These are phyloP conservation scores for Solanum chmielewskii DNA, from an alignment of 257 asterid genomes.

Conservation along the genomic window DNA sequence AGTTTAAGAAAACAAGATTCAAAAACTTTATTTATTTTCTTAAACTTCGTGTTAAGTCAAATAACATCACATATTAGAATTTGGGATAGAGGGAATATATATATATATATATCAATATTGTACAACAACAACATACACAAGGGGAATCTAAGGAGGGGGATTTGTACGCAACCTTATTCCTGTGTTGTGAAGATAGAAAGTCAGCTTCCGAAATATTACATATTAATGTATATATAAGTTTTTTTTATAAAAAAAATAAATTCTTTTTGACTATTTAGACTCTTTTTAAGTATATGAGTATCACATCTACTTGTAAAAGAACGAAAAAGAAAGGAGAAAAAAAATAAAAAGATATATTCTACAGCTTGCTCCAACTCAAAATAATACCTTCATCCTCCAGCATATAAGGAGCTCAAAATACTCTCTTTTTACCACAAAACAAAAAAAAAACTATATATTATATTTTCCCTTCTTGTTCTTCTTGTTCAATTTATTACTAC, in stretches of 20 bases:
- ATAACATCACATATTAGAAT: neutral
- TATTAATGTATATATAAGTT: neutral
- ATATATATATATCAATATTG: too few relatives aligned
- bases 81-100: neutral
- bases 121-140: too few relatives aligned
- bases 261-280: neutral
- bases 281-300: neutral
- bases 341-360: conserved; percentile 8
- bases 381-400: conserved; percentile 10
- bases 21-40: neutral
- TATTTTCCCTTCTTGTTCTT: neutral
- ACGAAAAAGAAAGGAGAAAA: neutral
- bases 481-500: neutral
- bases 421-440: neutral
- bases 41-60: neutral
- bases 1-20: neutral
- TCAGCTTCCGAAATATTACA: neutral
- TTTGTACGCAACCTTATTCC: neutral
- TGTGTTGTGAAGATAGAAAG: neutral
- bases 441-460: conserved; percentile 7
- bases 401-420: neutral
- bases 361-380: conserved; percentile 26
- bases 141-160: neutral
- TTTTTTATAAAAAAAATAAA: too few relatives aligned
- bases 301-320: neutral